Percentiles rank a stretch among this genome's conserved stretches.
phyloP scores from a whole-genome alignment of 139 green algal genomes.

The Nannochloris sp. region DNA sequence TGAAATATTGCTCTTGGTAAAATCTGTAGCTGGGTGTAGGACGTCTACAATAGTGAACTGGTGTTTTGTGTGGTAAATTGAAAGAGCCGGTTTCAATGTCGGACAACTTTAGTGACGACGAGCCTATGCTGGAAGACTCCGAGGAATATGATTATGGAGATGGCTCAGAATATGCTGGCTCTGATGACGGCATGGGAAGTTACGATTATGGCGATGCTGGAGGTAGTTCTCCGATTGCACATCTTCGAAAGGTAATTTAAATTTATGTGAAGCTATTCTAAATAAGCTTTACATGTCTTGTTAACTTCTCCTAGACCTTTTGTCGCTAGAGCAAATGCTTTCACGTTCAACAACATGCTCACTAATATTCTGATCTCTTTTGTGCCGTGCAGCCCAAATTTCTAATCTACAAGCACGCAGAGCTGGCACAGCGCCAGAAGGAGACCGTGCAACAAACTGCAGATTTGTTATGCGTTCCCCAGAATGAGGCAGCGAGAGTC shows the following conservation, averaged over 20 bases:
- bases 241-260: slow-evolving; percentile 1
- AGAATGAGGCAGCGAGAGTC: slow-evolving; percentile 53
- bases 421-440: slow-evolving; percentile 31
- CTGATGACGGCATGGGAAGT: too few species aligned
- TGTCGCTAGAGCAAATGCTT: too few species aligned
- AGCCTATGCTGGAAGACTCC: neutral
- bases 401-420: slow-evolving; percentile 20
- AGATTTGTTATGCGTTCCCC: slow-evolving; percentile 47
- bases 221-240: neutral
- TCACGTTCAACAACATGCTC: too few species aligned
- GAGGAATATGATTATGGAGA: neutral
- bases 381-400: slow-evolving; percentile 28
- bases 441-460: slow-evolving; percentile 34
- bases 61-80: too few species aligned
- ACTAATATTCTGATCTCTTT: too few species aligned
- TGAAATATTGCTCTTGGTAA: too few species aligned
- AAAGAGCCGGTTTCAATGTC: neutral
- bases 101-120: neutral
- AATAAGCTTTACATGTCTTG: too few species aligned
- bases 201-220: neutral
- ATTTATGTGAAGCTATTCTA: too few species aligned
- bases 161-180: too few species aligned
- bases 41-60: too few species aligned
- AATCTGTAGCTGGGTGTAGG: too few species aligned
- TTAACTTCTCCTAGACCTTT: too few species aligned